A percentile compares a stretch with the other conserved stretches of the same genome.
These are phyloP conservation scores for Spiromastix sp. DNA, from an alignment of 2,329 filamentous ascomycete species.

Conservation along the genomic window DNA sequence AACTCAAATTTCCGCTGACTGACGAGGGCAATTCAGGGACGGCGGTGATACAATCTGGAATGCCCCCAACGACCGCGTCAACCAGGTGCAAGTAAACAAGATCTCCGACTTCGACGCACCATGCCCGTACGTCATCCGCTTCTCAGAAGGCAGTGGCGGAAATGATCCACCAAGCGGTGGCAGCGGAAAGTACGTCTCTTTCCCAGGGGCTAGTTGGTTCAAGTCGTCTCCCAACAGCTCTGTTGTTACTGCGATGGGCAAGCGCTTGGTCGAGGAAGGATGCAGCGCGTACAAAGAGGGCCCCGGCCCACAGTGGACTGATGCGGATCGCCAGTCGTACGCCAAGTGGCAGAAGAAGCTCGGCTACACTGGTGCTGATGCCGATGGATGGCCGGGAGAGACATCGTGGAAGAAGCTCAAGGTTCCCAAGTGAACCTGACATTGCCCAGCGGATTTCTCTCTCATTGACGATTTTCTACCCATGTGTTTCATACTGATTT, in stretches of 20 bases:
- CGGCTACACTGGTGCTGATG: conserved; percentile 3
- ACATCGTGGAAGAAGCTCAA: conserved; percentile 5
- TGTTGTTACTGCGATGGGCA: conserved; percentile 4
- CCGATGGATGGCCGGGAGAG: conserved; percentile 7
- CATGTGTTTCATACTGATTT: too few relatives aligned
- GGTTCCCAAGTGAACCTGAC: too few relatives aligned
- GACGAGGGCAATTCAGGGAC: too few relatives aligned
- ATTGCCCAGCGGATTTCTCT: too few relatives aligned
- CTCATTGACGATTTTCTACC: too few relatives aligned
- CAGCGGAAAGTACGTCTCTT: background rate
- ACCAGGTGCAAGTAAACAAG: conserved; percentile 15
- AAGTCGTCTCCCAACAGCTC: background rate
- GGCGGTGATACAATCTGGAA: conserved; percentile 19
- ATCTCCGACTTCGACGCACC: conserved; percentile 14
- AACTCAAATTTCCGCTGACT: too few relatives aligned
- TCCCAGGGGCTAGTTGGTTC: conserved; percentile 4
- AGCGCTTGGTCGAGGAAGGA: conserved; percentile 2
- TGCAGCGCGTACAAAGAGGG: conserved; percentile 6
- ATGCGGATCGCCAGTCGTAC: conserved; percentile 5
- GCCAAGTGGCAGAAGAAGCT: conserved; percentile 5
- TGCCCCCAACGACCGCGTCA: conserved; percentile 17
- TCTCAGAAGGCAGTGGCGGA: too few relatives aligned
- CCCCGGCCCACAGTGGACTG: conserved; percentile 3
- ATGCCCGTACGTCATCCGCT: conserved; percentile 16
- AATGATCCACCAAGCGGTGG: too few relatives aligned